Evolutionary conservation across 306 rosid species (phyloP).

Genomic region (Oemleria cerasiformis): DNA sequence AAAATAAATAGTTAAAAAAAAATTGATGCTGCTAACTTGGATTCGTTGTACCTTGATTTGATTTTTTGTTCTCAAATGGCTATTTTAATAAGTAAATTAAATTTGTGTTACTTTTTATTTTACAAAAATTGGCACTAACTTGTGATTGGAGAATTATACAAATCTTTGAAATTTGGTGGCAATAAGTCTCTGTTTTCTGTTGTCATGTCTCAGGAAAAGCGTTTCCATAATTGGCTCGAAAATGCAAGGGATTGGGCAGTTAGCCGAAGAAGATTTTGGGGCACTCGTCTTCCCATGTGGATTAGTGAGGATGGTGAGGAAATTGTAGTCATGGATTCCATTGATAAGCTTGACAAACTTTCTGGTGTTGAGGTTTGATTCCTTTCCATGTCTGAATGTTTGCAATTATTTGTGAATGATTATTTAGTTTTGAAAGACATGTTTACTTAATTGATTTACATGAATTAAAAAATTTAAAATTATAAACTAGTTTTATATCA

Average conservation of each 20-base stretch:
- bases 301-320: slow-evolving; percentile 88
- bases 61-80: not conserved
- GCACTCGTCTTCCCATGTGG: slow-evolving; percentile 96
- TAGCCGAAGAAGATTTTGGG: slow-evolving; percentile 99
- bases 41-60: not conserved
- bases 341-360: slow-evolving; percentile 81
- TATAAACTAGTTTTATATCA: not conserved
- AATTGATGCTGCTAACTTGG: not conserved
- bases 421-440: not conserved
- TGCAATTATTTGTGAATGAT: not conserved
- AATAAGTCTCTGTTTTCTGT: not conserved
- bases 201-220: slow-evolving; percentile 55
- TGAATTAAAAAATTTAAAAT: not conserved
- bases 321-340: slow-evolving; percentile 69
- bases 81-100: not conserved
- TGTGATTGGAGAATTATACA: not conserved
- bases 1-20: not conserved
- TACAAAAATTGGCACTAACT: not conserved
- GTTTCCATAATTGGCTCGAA: slow-evolving; percentile 98
- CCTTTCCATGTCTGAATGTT: slow-evolving; percentile 10
- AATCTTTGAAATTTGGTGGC: not conserved
- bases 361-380: slow-evolving; percentile 75
- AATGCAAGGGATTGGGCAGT: slow-evolving; percentile 99
- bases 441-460: not conserved
- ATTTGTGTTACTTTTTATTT: not conserved